Evolutionary conservation across 2,329 filamentous ascomycete genomes (phyloP), one percentile per base, ranked within the genome.

Genomic region (Trichoderma polysporum): DNA sequence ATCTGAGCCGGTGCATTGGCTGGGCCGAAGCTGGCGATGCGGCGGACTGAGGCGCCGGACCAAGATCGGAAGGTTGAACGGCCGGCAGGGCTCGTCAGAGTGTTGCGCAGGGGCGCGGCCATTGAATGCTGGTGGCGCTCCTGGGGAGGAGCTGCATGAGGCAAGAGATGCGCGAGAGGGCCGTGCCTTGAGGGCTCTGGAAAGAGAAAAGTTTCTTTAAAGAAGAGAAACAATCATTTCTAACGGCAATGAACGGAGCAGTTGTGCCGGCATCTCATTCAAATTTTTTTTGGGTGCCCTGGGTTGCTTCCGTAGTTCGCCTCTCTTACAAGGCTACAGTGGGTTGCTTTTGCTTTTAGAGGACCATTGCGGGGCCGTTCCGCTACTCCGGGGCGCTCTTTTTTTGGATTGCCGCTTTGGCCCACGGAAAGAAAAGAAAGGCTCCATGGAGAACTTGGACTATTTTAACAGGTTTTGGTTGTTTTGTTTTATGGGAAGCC

Each of bases 51-150:
- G 63, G 61, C 69, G 66, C 68, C 58, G 37, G 70, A 65, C 58
- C 70, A 62, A 59, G 69, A 69, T 61, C 62, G 68, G 67, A 37
- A 49, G 35, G 47, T 41, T 56, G 50, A 63, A 37, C 63, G 39
- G 54, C 72, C 72, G 69, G 69, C 70, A 60, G 69, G 70, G 64
- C 73, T 70, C 71, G 70, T 70, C 53, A 74, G 56, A 65, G 70
- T 68, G 66, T 70, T 73, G 71, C 75, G 76, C 69, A 77, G 68
- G 57, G 74, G 72, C 75, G 74, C 72, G 69, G 77, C 75, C 77
- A 79, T 79, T 74, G 74, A 63, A 69, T 68, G 72, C 22, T 54
- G 53, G 58, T 19, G 47, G 56, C 52, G 66, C 60, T 68, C 66
- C 60, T 53, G 59, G 58, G 47, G 50, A 58, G 63, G 54, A 66